Base-by-base conservation (phyloP, 2,329 filamentous ascomycete species). In the Colletotrichum phormii region DNA sequence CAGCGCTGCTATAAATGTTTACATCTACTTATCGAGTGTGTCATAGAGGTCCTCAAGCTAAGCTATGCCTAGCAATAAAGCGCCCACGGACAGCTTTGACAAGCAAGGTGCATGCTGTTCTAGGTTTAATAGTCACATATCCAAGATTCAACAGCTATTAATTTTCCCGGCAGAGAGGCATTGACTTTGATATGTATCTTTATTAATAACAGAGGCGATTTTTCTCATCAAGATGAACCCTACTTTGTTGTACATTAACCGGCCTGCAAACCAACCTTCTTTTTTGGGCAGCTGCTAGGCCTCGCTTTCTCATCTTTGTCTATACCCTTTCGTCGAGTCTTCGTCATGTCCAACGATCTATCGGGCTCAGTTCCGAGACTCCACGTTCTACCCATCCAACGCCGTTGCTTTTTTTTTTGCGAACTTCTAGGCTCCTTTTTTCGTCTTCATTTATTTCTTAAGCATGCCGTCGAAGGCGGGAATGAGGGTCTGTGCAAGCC, bases 401-500 rank as follows among this genome's bases (percentile, higher is more conserved):
- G 75, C 66, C 71, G 24, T 72, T 12, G 57, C 58, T 68, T 35
- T 24, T 26, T 49, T 46, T 42, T 18, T 42, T 42, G 37, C 15
- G 37, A 37, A 26, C 33, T n/a, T 37, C 22, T 15, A 72, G 58
- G 26, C 68, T 72, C 55, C 49, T 67, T 64, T 62, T 67, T 42
- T 6, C 37, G 13, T 42, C 42, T 42, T 35, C 64, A 67, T 76
- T 77, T 79, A 82, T 76, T 80, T 42, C 37, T 42, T 81, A 70
- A 89, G 78, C 75, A 84, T 84, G 71, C 77, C 81, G 77, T 91
- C 94, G 83, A 98, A 98, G 51, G 95, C 93, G 64, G 97, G 97
- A 81, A 99, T 99, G 79, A 99, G 88, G 35, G 97, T 98, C 88
- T 99, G 97, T 71, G 97, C 97, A 81, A 99, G 91, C 97, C 97